Conservation (phyloP, 192 early-diverging fungal species). For the Anaeromyces robustus region DNA sequence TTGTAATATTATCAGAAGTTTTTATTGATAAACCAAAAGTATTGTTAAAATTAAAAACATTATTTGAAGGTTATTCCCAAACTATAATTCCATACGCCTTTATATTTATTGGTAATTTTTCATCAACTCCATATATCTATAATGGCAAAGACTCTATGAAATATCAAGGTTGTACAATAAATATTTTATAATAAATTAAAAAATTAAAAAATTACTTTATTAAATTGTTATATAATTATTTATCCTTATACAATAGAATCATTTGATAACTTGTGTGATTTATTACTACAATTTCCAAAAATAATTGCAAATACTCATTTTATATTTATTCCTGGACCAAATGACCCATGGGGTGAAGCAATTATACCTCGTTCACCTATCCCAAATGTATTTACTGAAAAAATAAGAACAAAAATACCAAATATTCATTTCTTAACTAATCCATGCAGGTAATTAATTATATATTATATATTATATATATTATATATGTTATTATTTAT, state of each 20-base stretch:
- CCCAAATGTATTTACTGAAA: slow-evolving; percentile 49
- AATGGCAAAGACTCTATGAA: slow-evolving; percentile 37
- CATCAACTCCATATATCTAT: slow-evolving; percentile 51
- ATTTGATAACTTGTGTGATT: slow-evolving; percentile 38
- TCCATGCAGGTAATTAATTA: slow-evolving; percentile 51
- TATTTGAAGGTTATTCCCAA: slow-evolving; percentile 60
- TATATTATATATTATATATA: no score
- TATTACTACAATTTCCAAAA: slow-evolving; percentile 46
- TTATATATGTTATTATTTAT: no score
- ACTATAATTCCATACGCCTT: slow-evolving; percentile 61
- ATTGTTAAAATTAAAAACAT: slow-evolving; percentile 46
- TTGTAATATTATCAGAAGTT: slow-evolving; percentile 73
- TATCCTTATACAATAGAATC: slow-evolving; percentile 7
- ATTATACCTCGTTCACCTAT: slow-evolving; percentile 60
- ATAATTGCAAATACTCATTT: slow-evolving; percentile 48
- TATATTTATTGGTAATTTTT: slow-evolving; percentile 76
- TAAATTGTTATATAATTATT: no score
- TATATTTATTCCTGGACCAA: slow-evolving; percentile 77
- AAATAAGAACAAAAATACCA: slow-evolving; percentile 36
- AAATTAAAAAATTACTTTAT: no score
- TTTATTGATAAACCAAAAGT: slow-evolving; percentile 73
- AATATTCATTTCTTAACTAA: slow-evolving; percentile 58
- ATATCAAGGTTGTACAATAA: slow-evolving; percentile 33
- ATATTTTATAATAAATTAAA: no score
- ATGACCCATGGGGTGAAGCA: slow-evolving; percentile 63